Evolutionary conservation across 2,329 filamentous ascomycete species (phyloP).

Genomic region (Cadophora sp.): DNA sequence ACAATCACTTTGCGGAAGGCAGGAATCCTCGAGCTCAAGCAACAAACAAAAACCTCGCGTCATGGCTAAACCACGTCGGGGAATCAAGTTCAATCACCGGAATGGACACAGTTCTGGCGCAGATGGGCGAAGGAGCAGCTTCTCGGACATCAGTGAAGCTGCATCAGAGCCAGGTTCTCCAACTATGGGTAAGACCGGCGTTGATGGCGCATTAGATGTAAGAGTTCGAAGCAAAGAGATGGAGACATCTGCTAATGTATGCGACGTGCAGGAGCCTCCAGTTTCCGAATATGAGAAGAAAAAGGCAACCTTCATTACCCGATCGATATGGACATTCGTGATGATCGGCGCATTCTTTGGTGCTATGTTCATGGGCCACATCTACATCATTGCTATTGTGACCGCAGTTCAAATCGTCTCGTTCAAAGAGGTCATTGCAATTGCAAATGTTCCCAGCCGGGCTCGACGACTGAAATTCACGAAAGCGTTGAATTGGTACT

Average conservation of each 20-base stretch:
- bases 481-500: conserved; percentile 99
- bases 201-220: conserved; percentile 50
- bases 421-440: conserved; percentile 99
- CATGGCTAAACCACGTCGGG: conserved; percentile 57
- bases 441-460: conserved; percentile 91
- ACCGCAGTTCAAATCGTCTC: conserved; percentile 95
- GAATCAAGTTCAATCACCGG: conserved; percentile 58
- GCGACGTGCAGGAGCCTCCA: conserved; percentile 38
- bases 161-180: conserved; percentile 50
- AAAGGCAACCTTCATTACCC: conserved; percentile 95
- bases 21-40: conserved; percentile 17
- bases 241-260: conserved; percentile 34
- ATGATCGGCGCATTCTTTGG: conserved; percentile 96
- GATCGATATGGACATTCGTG: conserved; percentile 96
- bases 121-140: conserved; percentile 66
- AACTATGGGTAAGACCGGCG: conserved; percentile 34
- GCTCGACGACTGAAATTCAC: conserved; percentile 91
- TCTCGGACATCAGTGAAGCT: conserved; percentile 73
- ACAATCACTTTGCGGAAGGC: conserved; percentile 26
- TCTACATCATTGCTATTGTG: conserved; percentile 94
- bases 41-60: conserved; percentile 8
- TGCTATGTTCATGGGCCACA: conserved; percentile 92
- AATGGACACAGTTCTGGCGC: conserved; percentile 42
- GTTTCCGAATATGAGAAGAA: conserved; percentile 94
- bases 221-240: conserved; percentile 31